Evolutionary conservation across 208 protist genomes (phyloP).

Genomic region (Leishmania braziliensis): DNA sequence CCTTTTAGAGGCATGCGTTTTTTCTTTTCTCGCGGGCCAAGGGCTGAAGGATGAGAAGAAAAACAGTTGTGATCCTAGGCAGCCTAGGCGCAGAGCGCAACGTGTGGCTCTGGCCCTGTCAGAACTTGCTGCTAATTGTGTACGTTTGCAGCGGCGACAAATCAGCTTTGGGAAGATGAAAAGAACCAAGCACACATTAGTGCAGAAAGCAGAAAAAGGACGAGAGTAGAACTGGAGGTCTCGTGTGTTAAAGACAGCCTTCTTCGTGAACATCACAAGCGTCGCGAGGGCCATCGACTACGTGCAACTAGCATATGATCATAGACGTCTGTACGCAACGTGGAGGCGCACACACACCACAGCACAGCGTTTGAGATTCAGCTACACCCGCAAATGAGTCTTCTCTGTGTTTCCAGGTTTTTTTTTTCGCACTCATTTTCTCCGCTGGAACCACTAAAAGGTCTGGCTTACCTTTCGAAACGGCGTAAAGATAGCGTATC

Average conservation of each 20-base stretch:
- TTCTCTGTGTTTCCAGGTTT: background rate
- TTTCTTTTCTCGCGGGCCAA: background rate
- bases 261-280: background rate
- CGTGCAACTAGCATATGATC: background rate
- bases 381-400: background rate
- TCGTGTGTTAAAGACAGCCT: background rate
- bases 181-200: background rate
- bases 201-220: background rate
- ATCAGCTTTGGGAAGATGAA: background rate
- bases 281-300: background rate
- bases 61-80: background rate
- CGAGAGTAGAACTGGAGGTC: background rate
- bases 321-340: background rate
- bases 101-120: background rate
- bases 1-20: slow-evolving; percentile 55
- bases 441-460: background rate
- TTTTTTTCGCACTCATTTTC: background rate
- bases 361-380: background rate
- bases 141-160: background rate
- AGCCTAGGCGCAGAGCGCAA: background rate
- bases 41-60: slow-evolving; percentile 1
- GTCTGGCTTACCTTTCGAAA: background rate
- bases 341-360: background rate
- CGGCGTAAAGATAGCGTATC: background rate
- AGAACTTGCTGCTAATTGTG: background rate